Conservation (phyloP, 768 basidiomycete genomes). For the Naganishia randhawae region DNA sequence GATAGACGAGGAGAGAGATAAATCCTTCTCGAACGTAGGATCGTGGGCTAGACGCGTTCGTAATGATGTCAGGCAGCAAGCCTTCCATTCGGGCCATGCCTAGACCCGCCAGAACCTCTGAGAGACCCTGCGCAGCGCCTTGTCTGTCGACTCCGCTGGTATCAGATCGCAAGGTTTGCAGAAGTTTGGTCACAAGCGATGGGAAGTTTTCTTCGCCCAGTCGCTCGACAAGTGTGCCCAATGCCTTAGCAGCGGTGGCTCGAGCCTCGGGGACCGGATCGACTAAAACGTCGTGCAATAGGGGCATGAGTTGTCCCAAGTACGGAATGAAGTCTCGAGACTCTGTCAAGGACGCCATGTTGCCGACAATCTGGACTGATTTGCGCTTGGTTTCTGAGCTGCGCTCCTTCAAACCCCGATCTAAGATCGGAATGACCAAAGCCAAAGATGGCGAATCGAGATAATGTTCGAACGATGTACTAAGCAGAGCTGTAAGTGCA, state of each 20-base stretch:
- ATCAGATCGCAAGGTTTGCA: conserved; percentile 84
- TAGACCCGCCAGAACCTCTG: conserved; percentile 87
- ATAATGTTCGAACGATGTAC: conserved; percentile 95
- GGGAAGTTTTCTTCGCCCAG: conserved; percentile 93
- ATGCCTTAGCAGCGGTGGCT: conserved; percentile 91
- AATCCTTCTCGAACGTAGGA: conserved; percentile 94
- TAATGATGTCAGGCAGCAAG: conserved; percentile 86
- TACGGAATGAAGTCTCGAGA: conserved; percentile 83
- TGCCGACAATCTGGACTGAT: conserved; percentile 96
- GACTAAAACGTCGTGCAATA: conserved; percentile 86
- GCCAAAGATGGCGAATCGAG: conserved; percentile 96
- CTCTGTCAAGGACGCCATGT: conserved; percentile 58
- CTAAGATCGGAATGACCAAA: conserved; percentile 90
- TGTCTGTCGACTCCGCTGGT: conserved; percentile 94
- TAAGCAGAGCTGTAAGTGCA: conserved; percentile 78
- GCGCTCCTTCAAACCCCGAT: conserved; percentile 84
- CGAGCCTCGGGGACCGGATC: conserved; percentile 98
- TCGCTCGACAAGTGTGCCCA: conserved; percentile 94
- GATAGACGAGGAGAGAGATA: conserved; percentile 92
- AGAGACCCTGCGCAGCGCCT: conserved; percentile 94
- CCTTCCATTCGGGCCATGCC: conserved; percentile 96
- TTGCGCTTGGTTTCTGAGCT: conserved; percentile 92
- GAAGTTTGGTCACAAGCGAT: conserved; percentile 81
- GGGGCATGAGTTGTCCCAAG: conserved; percentile 76
- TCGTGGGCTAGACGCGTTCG: conserved; percentile 80